Evolutionary conservation across 805 yeast genomes (phyloP), one percentile per base, ranked within the genome.

Genomic region (Spathaspora arborariae): DNA sequence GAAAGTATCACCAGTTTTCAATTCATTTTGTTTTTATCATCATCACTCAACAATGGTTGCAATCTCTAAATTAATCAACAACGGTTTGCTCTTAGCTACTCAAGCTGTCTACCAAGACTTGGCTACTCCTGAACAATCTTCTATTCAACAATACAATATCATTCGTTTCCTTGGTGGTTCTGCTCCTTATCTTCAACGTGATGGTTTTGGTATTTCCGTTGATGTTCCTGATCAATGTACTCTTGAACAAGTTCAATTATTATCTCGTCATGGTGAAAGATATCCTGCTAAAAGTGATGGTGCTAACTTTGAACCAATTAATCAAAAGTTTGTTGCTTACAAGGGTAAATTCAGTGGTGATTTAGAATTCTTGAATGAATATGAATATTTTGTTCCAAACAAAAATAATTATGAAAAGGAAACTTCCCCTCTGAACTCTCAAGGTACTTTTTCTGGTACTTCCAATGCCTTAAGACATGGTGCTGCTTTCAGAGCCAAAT

Each of bases 261-360:
- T 85, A 44, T 81, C 82, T 54, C 76, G 96, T 57, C 95, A 88
- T 58, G 95, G 92, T 18, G 94, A 87, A 62, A 70, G 96, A 52
- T 85, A 72, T 57, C 72, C 75, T 6, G 60, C 71, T n/a, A 56
- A 52, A 26, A 49, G 59, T 21, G 55, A 49, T 22, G 74, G 74
- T 7, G 56, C 53, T 37, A 20, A 38, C 8, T 58, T 59, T 35
- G 67, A 68, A 49, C 56, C 56, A 8, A 49, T 68, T 21, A 50
- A 54, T 52, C 36, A 50, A 10, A 63, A 64, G 47, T 56, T 71
- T 42, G 52, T 59, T 40, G 34, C 44, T 24, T 61, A 64, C 56
- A 46, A 47, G 15, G 53, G 58, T 4, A 53, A 66, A 0, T 67
- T 68, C 52, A 62, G 61, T 26, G 85, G 85, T 3, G 81, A 80